These are phyloP conservation scores for Tolypocladium pustulatum DNA, from an alignment of 2,329 filamentous ascomycete species.

Conservation along the genomic window DNA sequence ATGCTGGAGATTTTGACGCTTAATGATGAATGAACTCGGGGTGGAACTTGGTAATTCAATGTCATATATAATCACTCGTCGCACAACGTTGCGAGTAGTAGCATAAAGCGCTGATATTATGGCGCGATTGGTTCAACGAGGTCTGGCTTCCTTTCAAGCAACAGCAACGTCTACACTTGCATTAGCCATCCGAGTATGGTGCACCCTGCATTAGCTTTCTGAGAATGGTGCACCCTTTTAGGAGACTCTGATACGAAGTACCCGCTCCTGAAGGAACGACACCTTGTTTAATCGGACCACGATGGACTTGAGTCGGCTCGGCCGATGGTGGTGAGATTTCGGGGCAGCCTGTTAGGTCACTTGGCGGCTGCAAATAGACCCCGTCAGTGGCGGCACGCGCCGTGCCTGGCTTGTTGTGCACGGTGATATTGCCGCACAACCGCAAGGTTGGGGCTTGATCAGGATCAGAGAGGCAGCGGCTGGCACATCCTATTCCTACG, in stretches of 20 bases:
- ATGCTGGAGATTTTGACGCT: conserved; percentile 30
- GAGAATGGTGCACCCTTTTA: neutral
- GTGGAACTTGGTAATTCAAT: neutral
- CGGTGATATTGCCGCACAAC: neutral
- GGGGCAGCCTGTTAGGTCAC: neutral
- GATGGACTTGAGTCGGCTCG: neutral
- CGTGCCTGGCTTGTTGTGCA: neutral
- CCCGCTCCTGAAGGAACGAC: neutral
- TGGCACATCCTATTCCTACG: neutral
- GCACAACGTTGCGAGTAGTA: neutral
- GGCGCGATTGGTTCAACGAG: no score
- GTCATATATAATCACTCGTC: neutral
- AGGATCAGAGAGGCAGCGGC: neutral
- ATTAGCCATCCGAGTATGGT: neutral
- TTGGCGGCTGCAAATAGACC: neutral
- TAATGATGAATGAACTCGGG: conserved; percentile 4
- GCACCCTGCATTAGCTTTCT: neutral
- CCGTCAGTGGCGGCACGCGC: neutral
- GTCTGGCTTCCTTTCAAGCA: neutral
- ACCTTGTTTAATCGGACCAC: neutral
- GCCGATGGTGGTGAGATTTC: neutral
- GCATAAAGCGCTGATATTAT: neutral
- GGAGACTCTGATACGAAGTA: neutral
- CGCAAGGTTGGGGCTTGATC: neutral
- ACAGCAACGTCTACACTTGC: neutral